phyloP scores from a whole-genome alignment of 2,329 filamentous ascomycete genomes.

The Exophiala sideris region DNA sequence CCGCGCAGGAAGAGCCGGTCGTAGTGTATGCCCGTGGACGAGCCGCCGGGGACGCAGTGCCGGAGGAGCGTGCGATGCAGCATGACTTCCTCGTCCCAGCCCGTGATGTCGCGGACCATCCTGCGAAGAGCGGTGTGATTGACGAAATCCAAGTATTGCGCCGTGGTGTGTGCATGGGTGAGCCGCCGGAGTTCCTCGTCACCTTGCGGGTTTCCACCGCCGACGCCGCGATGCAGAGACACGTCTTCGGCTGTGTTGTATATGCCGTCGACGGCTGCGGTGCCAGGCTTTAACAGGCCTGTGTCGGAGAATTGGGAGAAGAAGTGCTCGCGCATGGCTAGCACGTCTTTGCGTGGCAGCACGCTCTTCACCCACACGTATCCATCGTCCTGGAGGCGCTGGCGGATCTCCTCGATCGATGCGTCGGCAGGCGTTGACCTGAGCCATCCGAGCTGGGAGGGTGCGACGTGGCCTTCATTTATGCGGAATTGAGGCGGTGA shows the following conservation, averaged over 20 bases:
- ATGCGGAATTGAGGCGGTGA: not conserved
- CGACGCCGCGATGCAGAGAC: constrained; percentile 35
- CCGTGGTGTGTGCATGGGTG: constrained; percentile 32
- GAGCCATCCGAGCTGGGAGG: constrained; percentile 34
- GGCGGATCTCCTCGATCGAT: constrained; percentile 38
- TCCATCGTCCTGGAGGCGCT: constrained; percentile 38
- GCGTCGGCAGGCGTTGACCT: constrained; percentile 32
- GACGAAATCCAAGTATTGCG: constrained; percentile 35
- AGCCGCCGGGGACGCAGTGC: constrained; percentile 37
- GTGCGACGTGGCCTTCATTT: constrained; percentile 23
- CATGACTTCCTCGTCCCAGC: constrained; percentile 37
- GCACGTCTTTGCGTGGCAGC: constrained; percentile 41
- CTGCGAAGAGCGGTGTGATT: constrained; percentile 34
- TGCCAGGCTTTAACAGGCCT: constrained; percentile 39
- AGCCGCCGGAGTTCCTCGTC: constrained; percentile 27
- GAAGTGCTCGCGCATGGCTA: constrained; percentile 40
- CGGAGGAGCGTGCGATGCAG: constrained; percentile 36
- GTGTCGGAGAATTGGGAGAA: constrained; percentile 39
- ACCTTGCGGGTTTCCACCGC: constrained; percentile 30
- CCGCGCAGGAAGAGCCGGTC: constrained; percentile 41
- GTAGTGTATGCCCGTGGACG: constrained; percentile 41
- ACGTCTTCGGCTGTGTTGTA: constrained; percentile 38
- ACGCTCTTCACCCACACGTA: constrained; percentile 44
- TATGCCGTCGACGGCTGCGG: constrained; percentile 39
- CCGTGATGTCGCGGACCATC: constrained; percentile 37